A percentile compares a stretch with the other conserved stretches of the same genome.
Conservation (phyloP, 2,329 filamentous ascomycete genomes). For the Botryotinia narcissicola region DNA sequence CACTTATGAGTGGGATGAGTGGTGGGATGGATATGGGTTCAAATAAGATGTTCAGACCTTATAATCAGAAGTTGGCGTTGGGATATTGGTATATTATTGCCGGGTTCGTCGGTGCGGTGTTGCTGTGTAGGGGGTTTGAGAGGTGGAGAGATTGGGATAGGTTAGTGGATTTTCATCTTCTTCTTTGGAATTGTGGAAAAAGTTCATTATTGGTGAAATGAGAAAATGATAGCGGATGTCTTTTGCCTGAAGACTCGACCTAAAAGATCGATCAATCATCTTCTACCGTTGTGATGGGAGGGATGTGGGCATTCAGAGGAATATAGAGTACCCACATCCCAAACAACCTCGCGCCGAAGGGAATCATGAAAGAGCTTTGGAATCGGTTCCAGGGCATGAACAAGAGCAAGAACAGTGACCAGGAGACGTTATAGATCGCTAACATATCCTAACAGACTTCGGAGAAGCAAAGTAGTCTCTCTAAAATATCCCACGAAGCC, state of each 20-base stretch:
- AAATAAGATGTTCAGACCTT: conserved; percentile 43
- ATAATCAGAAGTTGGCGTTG: conserved; percentile 52
- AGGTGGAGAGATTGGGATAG: conserved; percentile 30
- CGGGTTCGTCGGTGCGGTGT: conserved; percentile 39
- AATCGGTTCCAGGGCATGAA: neutral
- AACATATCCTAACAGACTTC: conserved; percentile 42
- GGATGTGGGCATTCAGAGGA: neutral
- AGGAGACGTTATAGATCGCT: neutral
- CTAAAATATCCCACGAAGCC: conserved; percentile 53
- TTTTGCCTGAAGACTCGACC: neutral
- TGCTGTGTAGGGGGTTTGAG: conserved; percentile 28
- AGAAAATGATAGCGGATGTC: neutral
- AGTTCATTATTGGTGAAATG: neutral
- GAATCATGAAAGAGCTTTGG: neutral
- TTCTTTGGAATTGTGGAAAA: neutral
- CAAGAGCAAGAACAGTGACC: neutral
- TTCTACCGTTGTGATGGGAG: neutral
- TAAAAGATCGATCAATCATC: neutral
- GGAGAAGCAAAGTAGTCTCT: conserved; percentile 40
- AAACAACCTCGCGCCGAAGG: neutral
- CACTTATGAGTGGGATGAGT: conserved; percentile 25
- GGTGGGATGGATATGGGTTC: conserved; percentile 30
- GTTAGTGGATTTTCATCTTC: conserved; percentile 22
- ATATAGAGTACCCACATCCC: neutral
- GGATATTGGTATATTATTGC: conserved; percentile 60